A percentile compares a stretch with the other conserved stretches of the same genome.
Evolutionary conservation across 805 yeast genomes (phyloP).

Genomic region (Hagleromyces aurorensis): DNA sequence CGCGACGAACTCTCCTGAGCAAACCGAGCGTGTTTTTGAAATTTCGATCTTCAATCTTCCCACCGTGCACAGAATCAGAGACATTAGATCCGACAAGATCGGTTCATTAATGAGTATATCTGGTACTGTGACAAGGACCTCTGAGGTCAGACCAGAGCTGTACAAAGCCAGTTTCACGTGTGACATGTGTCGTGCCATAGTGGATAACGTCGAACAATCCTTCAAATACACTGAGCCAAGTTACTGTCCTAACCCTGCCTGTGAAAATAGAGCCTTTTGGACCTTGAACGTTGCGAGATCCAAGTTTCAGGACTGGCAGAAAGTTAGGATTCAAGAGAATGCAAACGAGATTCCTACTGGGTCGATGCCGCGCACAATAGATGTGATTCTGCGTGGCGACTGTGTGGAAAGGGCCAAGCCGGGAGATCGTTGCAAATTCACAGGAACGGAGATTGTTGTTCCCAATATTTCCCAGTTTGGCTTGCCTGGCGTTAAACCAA

Average conservation of each 20-base stretch:
- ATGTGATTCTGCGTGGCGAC: conserved; percentile 87
- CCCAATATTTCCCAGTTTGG: conserved; percentile 94
- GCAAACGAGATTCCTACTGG: conserved; percentile 97
- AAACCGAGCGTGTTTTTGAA: conserved; percentile 72
- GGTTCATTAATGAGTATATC: conserved; percentile 79
- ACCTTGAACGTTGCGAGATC: conserved; percentile 76
- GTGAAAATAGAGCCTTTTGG: conserved; percentile 84
- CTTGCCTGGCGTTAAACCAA: conserved; percentile 89
- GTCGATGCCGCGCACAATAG: conserved; percentile 95
- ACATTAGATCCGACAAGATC: conserved; percentile 79
- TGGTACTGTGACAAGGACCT: conserved; percentile 93
- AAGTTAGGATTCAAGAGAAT: conserved; percentile 89
- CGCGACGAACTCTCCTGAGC: conserved; percentile 38
- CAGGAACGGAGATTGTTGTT: conserved; percentile 89
- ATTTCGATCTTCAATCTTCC: conserved; percentile 86
- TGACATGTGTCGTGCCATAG: conserved; percentile 75
- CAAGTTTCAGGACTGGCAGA: conserved; percentile 93
- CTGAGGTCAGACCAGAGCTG: conserved; percentile 93
- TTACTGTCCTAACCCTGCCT: conserved; percentile 78
- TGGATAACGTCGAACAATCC: conserved; percentile 85
- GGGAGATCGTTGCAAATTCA: conserved; percentile 89
- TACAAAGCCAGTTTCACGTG: conserved; percentile 82
- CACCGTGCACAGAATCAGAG: conserved; percentile 74
- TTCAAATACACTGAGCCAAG: conserved; percentile 94
- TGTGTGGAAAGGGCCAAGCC: conserved; percentile 94